Evolutionary conservation across 192 early-diverging fungal species (phyloP), one percentile per base, ranked within the genome.

Genomic region (Umbelopsis vinacea): DNA sequence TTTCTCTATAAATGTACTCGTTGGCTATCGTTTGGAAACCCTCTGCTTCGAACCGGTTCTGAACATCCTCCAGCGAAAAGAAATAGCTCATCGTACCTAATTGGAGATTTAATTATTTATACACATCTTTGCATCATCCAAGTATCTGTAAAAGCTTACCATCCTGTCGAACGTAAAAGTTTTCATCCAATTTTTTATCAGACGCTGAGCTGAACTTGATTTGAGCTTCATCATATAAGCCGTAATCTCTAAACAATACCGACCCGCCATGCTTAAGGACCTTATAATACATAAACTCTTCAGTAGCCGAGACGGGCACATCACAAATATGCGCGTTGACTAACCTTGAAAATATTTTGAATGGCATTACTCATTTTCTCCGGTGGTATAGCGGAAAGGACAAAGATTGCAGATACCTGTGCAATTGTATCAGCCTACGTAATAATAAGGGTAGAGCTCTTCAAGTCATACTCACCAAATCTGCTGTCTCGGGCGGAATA

Each of bases 131-230:
- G 17, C 29, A 37, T 63, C 6, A 19, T 23, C 23, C 22, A 57
- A 6, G 10, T 37, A 43, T 43, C 40, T 43, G 40, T 11, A 4
- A 19, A 37, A 19, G 3, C 54, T 69, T 67, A 72, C 79, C 95
- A 84, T 99, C 98, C 68, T 97, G 96, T 26, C 98, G 92, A 46
- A 96, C 93, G 82, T 99, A 99, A 47, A 99, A 84, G 78, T 98
- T 97, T 33, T 94, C 92, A 26, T 96, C 91, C 9, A 99, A 81
- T 76, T 92, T 89, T 38, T 94, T 90, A 46, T 92, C 92, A 1
- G 86, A 77, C 40, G 78, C 68, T 10, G 72, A 79, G 14, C 85
- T 85, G 78, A 99, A 96, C 73, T 95, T 90, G 74, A 99, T 84
- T 77, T 99, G 97, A 10, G 98, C 94, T 69, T 95, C 89, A 77